These are phyloP conservation scores for Penicillium subrubescens DNA, from an alignment of 495 filamentous ascomycete genomes.

Conservation along the genomic window DNA sequence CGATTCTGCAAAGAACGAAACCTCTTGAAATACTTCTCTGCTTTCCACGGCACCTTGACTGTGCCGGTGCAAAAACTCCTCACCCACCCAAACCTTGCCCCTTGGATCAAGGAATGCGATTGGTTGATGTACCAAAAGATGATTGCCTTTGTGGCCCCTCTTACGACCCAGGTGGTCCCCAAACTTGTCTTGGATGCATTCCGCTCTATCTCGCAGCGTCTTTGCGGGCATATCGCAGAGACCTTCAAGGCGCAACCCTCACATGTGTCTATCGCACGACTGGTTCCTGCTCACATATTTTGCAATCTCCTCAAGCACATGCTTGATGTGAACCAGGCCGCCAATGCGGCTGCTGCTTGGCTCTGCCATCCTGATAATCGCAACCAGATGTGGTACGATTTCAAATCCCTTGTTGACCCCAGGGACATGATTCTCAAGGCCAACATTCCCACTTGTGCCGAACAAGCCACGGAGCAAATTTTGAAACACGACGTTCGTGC, in stretches of 20 bases:
- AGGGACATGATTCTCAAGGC: slow-evolving; percentile 49
- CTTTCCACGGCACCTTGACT: slow-evolving; percentile 93
- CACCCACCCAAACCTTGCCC: slow-evolving; percentile 74
- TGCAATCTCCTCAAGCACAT: slow-evolving; percentile 80
- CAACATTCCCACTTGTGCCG: slow-evolving; percentile 45
- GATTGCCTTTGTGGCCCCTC: slow-evolving; percentile 81
- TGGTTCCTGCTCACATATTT: slow-evolving; percentile 87
- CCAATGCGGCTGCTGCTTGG: slow-evolving; percentile 56
- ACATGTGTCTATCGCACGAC: slow-evolving; percentile 82
- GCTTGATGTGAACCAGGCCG: slow-evolving; percentile 86
- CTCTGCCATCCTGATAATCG: slow-evolving; percentile 51
- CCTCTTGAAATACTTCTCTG: slow-evolving; percentile 91
- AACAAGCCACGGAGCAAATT: slow-evolving; percentile 60
- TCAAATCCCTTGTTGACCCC: slow-evolving; percentile 77
- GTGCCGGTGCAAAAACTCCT: slow-evolving; percentile 97
- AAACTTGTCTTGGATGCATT: slow-evolving; percentile 80
- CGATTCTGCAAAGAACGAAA: slow-evolving; percentile 94
- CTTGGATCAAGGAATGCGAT: slow-evolving; percentile 95
- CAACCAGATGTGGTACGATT: slow-evolving; percentile 89
- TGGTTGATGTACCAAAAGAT: slow-evolving; percentile 95
- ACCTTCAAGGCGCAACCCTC: slow-evolving; percentile 79
- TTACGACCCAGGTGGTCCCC: slow-evolving; percentile 88
- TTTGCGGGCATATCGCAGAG: slow-evolving; percentile 72
- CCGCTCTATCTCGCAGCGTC: slow-evolving; percentile 75
- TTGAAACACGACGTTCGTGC: slow-evolving; percentile 73